These are phyloP conservation scores for Prunella vulgaris DNA, from an alignment of 257 asterid genomes.

Conservation along the genomic window DNA sequence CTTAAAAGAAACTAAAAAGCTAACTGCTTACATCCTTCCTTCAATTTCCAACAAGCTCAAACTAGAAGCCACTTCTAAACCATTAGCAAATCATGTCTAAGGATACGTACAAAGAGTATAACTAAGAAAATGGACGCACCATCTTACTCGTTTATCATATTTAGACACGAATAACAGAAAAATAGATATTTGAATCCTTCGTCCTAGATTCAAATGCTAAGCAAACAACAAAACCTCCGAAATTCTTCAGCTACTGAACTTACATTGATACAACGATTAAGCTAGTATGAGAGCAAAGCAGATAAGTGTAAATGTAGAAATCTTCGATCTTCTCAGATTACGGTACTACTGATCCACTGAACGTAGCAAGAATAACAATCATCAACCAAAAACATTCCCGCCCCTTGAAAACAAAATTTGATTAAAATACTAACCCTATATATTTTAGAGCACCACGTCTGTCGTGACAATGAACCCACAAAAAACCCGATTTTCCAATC, in stretches of 20 bases:
- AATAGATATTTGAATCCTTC: background rate
- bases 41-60: constrained; percentile 7
- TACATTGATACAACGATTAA: constrained; percentile 13
- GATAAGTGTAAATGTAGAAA: constrained; percentile 15
- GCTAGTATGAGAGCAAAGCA: constrained; percentile 1
- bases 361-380: background rate
- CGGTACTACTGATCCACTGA: constrained; percentile 7
- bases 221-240: background rate
- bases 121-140: too few relatives aligned
- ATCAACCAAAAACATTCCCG: background rate
- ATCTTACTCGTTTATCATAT: background rate
- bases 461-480: constrained; percentile 3
- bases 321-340: constrained; percentile 2
- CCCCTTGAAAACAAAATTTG: background rate
- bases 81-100: background rate
- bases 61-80: background rate
- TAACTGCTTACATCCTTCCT: constrained; percentile 15
- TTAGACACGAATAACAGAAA: background rate
- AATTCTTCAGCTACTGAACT: constrained; percentile 6
- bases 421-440: background rate
- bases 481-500: background rate
- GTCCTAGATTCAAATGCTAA: background rate
- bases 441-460: too few relatives aligned
- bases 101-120: background rate
- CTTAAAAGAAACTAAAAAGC: constrained; percentile 10